Percentiles rank a stretch among this genome's conserved stretches.
phyloP scores from a whole-genome alignment of 2,329 filamentous ascomycete species.

The Aspergillus novoparasiticus region DNA sequence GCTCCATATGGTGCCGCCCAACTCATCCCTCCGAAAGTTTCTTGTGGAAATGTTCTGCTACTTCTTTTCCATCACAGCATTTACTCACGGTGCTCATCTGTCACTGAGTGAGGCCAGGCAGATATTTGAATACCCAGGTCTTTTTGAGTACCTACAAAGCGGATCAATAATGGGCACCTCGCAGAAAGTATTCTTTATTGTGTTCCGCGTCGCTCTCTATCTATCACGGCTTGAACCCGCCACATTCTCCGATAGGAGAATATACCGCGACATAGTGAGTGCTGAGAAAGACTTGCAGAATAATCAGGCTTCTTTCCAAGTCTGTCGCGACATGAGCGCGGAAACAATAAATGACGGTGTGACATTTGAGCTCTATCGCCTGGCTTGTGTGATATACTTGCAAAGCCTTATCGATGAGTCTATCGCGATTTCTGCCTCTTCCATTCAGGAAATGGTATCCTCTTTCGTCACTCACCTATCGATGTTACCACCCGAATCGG shows the following conservation, averaged over 20 bases:
- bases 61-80: slow-evolving; percentile 9
- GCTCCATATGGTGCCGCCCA: background rate
- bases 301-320: background rate
- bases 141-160: background rate
- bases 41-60: slow-evolving; percentile 14
- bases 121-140: slow-evolving; percentile 4
- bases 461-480: slow-evolving; percentile 2
- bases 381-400: slow-evolving; percentile 9
- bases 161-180: slow-evolving; percentile 8
- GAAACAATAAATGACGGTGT: slow-evolving; percentile 5
- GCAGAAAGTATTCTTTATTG: slow-evolving; percentile 6
- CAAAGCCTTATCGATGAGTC: background rate
- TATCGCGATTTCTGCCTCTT: background rate
- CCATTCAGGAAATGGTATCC: slow-evolving; percentile 1
- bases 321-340: background rate
- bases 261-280: background rate
- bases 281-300: background rate
- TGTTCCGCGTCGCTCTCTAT: slow-evolving; percentile 5
- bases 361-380: slow-evolving; percentile 9
- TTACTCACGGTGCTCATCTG: slow-evolving; percentile 1
- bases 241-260: background rate
- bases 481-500: background rate
- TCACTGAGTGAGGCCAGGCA: background rate
- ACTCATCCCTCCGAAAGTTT: background rate
- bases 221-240: background rate